Base-by-base conservation (phyloP, 257 asterid genomes). In the Nicotiana sylvestris region DNA sequence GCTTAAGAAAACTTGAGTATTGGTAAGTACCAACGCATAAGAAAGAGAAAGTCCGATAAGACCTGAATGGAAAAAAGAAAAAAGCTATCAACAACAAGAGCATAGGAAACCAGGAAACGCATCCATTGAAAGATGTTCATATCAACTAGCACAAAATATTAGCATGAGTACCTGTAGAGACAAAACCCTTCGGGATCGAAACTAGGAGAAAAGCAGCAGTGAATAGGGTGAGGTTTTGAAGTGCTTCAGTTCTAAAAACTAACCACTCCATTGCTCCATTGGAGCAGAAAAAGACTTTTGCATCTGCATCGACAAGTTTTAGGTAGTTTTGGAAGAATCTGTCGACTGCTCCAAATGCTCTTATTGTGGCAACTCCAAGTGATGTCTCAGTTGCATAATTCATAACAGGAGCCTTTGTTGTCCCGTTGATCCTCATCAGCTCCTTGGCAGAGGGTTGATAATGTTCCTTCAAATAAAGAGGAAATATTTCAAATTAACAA, bases 371-470 rank as follows among this genome's bases (percentile, higher is more conserved):
- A 58, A 90, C 95, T 51, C 98, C 96, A 10, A 90, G 93, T 30
- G 97, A 88, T 29, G 98, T 92, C 88, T 94, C 97, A 0, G 98
- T 86, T 37, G 94, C 93, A 78, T 91, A 90, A 58, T 89, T 94
- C 97, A 91, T 91, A 16, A 94, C 85, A 1, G 97, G 95, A 25
- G 98, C 97, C 83, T 94, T 94, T n/a, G 98, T 92, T 0, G 92
- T 92, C 74, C 98, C 98, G 57, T 89, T 94, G 83, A 92, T 92
- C 77, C 98, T 91, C 96, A 92, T 90, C 46, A 94, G 89, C 86
- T 92, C 98, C 67, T 93, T 87, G 1, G 97, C 97, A 9, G 93
- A 81, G 69, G 91, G 86, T 91, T 92, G 97, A 81, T 92, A 92
- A 86, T 94, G 89, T 78, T 89, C 95, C 98, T 94, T 82, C 78